These are phyloP conservation scores for Arthrobotrys sinensis DNA, from an alignment of 2,329 filamentous ascomycete species.

Conservation along the genomic window DNA sequence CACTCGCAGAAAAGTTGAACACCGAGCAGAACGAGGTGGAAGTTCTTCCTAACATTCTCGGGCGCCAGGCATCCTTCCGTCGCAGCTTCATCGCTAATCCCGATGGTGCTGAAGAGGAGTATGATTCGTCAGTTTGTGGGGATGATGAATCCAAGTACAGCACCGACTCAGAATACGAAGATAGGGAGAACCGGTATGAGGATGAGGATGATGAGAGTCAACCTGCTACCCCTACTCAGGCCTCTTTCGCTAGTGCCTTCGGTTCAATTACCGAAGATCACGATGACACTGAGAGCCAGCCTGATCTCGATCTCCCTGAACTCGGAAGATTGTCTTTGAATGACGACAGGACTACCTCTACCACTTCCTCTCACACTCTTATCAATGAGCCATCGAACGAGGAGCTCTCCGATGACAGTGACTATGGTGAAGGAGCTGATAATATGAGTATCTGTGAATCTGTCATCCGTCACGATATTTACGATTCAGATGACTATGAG, in stretches of 20 bases:
- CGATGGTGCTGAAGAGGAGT: conserved; percentile 71
- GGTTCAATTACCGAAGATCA: conserved; percentile 48
- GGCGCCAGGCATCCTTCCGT: conserved; percentile 55
- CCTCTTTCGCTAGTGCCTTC: conserved; percentile 60
- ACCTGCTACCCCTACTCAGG: conserved; percentile 69
- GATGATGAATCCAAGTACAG: conserved; percentile 57
- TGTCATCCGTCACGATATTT: conserved; percentile 83
- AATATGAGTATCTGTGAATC: conserved; percentile 77
- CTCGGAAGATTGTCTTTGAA: conserved; percentile 27
- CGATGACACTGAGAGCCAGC: conserved; percentile 48
- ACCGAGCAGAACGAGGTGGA: conserved; percentile 46
- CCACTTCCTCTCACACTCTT: conserved; percentile 23
- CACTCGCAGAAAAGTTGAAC: conserved; percentile 55
- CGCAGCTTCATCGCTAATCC: conserved; percentile 52
- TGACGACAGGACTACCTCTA: conserved; percentile 30
- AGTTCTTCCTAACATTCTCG: conserved; percentile 54
- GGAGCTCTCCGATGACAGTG: conserved; percentile 34
- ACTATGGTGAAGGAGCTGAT: conserved; percentile 75
- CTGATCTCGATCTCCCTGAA: conserved; percentile 43
- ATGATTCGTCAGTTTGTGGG: conserved; percentile 77
- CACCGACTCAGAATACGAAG: conserved; percentile 73
- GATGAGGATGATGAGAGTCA: conserved; percentile 69
- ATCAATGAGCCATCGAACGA: conserved; percentile 21
- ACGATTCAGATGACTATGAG: conserved; percentile 67
- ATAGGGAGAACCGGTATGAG: conserved; percentile 74